A percentile compares a stretch with the other conserved stretches of the same genome.
These are phyloP conservation scores for Leccinum pellstonianum DNA, from an alignment of 768 basidiomycete genomes.

Conservation along the genomic window DNA sequence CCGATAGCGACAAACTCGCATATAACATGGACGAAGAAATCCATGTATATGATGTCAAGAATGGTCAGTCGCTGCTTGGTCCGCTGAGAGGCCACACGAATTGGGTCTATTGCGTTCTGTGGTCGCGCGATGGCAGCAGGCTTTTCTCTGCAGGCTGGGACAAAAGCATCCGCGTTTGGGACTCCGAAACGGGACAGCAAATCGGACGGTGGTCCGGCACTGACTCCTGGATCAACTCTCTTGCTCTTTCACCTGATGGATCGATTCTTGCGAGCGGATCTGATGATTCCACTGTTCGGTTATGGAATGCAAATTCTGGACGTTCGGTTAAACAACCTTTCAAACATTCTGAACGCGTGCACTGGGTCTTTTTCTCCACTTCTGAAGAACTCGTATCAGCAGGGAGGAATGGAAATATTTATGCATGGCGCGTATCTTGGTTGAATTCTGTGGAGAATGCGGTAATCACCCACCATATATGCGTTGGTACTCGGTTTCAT, in stretches of 20 bases:
- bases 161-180: background rate
- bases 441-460: too few relatives aligned
- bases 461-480: too few relatives aligned
- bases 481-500: too few relatives aligned
- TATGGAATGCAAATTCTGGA: background rate
- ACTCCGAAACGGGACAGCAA: too few relatives aligned
- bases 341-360: background rate
- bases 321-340: background rate
- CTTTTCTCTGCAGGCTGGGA: background rate
- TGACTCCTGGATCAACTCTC: background rate
- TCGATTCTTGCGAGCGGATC: background rate
- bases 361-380: background rate
- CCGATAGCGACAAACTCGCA: background rate
- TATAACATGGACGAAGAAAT: background rate
- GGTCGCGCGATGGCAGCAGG: background rate
- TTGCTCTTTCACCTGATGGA: background rate
- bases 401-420: background rate
- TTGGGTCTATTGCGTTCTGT: background rate
- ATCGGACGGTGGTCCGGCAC: too few relatives aligned
- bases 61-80: background rate
- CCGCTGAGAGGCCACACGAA: background rate
- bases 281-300: background rate
- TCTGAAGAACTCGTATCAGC: background rate
- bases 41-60: background rate
- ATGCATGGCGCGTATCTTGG: background rate